Conservation (phyloP, 192 early-diverging fungal species). For the Backusella westeae region DNA sequence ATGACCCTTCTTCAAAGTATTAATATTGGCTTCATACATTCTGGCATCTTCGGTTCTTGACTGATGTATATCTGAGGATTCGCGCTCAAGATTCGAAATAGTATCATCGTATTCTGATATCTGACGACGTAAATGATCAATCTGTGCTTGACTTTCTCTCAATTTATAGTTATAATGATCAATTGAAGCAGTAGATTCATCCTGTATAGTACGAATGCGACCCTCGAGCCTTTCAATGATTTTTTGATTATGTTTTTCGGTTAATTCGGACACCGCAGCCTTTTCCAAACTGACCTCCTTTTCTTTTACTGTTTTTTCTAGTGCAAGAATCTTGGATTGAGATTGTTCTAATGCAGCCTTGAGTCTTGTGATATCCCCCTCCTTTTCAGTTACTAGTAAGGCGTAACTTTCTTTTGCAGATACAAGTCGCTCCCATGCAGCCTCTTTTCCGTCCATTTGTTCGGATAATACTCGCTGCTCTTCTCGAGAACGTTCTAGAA, state of each 20-base stretch:
- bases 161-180: neutral
- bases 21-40: slow-evolving; percentile 36
- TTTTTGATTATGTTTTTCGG: slow-evolving; percentile 8
- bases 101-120: slow-evolving; percentile 19
- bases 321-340: neutral
- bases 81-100: slow-evolving; percentile 24
- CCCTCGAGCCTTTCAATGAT: slow-evolving; percentile 19
- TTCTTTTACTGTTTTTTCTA: neutral
- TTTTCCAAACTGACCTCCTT: neutral
- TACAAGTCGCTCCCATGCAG: slow-evolving; percentile 24
- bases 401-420: slow-evolving; percentile 31
- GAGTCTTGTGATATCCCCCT: neutral
- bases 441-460: slow-evolving; percentile 22
- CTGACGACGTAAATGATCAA: slow-evolving; percentile 21
- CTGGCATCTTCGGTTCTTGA: slow-evolving; percentile 38
- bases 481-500: slow-evolving; percentile 20
- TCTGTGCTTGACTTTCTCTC: slow-evolving; percentile 23
- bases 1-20: slow-evolving; percentile 37
- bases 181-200: neutral
- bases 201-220: slow-evolving; percentile 7
- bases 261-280: neutral
- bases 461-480: slow-evolving; percentile 10
- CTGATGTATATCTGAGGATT: slow-evolving; percentile 37
- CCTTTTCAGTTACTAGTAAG: slow-evolving; percentile 20
- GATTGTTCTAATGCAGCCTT: neutral